A percentile compares a stretch with the other conserved stretches of the same genome.
Evolutionary conservation across 2,329 filamentous ascomycete genomes (phyloP).

Genomic region (Epichloe baconii): DNA sequence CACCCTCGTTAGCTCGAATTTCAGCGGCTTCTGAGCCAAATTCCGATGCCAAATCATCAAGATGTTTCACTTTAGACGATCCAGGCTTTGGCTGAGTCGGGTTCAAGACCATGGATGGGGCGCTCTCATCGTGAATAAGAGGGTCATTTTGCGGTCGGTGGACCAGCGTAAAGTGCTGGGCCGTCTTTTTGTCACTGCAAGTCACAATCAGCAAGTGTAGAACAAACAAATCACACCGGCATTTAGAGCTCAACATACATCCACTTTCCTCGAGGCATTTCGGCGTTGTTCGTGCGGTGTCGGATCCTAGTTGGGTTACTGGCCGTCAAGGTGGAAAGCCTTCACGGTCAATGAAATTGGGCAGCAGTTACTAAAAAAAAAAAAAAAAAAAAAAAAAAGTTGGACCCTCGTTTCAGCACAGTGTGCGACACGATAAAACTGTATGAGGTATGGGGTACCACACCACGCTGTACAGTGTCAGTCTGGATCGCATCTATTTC

Average conservation of each 20-base stretch:
- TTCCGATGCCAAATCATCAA: slow-evolving; percentile 64
- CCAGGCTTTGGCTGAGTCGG: slow-evolving; percentile 36
- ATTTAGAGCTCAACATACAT: slow-evolving; percentile 27
- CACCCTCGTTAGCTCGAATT: slow-evolving; percentile 82
- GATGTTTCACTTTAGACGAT: slow-evolving; percentile 42
- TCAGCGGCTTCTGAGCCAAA: slow-evolving; percentile 52
- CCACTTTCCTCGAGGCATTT: slow-evolving; percentile 66
- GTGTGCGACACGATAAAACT: slow-evolving; percentile 16
- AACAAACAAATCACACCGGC: neutral
- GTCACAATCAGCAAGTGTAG: neutral
- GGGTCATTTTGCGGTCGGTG: slow-evolving; percentile 96
- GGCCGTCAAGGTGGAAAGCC: slow-evolving; percentile 7
- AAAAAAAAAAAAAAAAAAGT: slow-evolving; percentile 15
- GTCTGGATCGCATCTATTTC: slow-evolving; percentile 6
- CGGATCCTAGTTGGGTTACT: neutral
- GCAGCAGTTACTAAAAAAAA: slow-evolving; percentile 10
- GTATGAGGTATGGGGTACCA: slow-evolving; percentile 5
- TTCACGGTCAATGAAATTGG: slow-evolving; percentile 9
- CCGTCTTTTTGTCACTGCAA: slow-evolving; percentile 67
- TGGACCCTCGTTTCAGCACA: slow-evolving; percentile 12
- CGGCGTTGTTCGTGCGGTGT: slow-evolving; percentile 17
- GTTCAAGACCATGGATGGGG: slow-evolving; percentile 83
- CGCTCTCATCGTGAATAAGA: slow-evolving; percentile 81
- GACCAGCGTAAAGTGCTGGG: slow-evolving; percentile 86
- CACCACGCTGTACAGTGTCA: slow-evolving; percentile 15